A percentile compares a stretch with the other conserved stretches of the same genome.
These are phyloP conservation scores for Gnomoniopsis smithogilvyi DNA, from an alignment of 2,329 filamentous ascomycete genomes.

Conservation along the genomic window DNA sequence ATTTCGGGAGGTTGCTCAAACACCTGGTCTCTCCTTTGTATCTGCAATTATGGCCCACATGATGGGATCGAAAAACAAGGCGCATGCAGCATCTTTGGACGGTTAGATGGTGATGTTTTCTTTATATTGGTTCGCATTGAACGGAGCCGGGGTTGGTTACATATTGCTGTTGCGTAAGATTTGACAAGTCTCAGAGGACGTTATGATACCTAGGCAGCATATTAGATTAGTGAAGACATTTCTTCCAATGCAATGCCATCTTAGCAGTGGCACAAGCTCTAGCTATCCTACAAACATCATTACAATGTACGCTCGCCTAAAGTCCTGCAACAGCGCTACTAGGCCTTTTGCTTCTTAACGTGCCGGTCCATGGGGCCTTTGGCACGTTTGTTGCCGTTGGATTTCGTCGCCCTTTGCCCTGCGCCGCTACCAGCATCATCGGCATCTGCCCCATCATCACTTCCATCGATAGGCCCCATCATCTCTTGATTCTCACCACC, in stretches of 20 bases:
- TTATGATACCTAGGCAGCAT: background rate
- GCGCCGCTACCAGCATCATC: constrained; percentile 26
- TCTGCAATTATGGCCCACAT: background rate
- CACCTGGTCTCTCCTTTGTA: background rate
- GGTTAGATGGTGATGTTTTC: background rate
- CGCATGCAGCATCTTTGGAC: background rate
- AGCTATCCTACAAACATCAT: background rate
- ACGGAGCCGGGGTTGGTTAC: background rate
- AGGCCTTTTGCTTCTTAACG: constrained; percentile 27
- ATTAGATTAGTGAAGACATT: background rate
- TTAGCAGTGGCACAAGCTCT: background rate
- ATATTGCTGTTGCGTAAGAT: background rate
- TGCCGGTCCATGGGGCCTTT: constrained; percentile 31
- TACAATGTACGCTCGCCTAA: background rate
- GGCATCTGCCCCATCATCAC: constrained; percentile 31
- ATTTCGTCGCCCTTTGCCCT: constrained; percentile 12
- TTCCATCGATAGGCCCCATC: constrained; percentile 31
- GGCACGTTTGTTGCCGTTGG: constrained; percentile 21
- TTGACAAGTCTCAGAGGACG: background rate
- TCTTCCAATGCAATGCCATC: background rate
- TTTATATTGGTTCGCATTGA: background rate
- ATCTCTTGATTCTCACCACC: constrained; percentile 36
- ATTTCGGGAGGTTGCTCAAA: background rate
- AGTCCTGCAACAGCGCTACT: background rate
- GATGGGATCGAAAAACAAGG: background rate